These are phyloP conservation scores for Osmanthus fragrans DNA, from an alignment of 257 asterid genomes.

Conservation along the genomic window DNA sequence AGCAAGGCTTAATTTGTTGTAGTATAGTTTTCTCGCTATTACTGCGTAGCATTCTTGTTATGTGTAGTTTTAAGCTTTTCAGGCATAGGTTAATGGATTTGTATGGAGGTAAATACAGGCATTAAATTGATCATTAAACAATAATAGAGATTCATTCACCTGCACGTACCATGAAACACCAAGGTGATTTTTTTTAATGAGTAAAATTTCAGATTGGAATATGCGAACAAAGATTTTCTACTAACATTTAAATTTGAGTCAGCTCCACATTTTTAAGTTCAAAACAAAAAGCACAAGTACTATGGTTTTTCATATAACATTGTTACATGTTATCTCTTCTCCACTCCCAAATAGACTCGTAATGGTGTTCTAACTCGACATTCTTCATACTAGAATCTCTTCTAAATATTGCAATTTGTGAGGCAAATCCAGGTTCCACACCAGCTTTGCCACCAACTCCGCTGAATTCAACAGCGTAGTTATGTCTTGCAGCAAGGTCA, in stretches of 20 bases:
- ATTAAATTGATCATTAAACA: neutral
- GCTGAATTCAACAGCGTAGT: slow-evolving; percentile 65
- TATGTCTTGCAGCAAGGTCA: slow-evolving; percentile 55
- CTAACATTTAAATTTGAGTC: neutral
- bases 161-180: neutral
- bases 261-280: neutral
- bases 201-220: neutral
- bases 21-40: slow-evolving; percentile 19
- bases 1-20: no score
- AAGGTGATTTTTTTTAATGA: neutral
- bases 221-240: neutral
- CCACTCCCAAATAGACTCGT: slow-evolving; percentile 73
- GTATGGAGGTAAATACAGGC: neutral
- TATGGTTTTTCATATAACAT: neutral
- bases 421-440: slow-evolving; percentile 87
- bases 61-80: neutral
- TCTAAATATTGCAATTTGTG: slow-evolving; percentile 87
- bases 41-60: neutral
- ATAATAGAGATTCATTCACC: neutral
- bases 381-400: slow-evolving; percentile 24
- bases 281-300: neutral
- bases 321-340: slow-evolving; percentile 15
- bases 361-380: slow-evolving; percentile 34
- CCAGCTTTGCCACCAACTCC: slow-evolving; percentile 82
- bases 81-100: no score